phyloP scores from a whole-genome alignment of 345 rosid species.

The Aethionema arabicum region DNA sequence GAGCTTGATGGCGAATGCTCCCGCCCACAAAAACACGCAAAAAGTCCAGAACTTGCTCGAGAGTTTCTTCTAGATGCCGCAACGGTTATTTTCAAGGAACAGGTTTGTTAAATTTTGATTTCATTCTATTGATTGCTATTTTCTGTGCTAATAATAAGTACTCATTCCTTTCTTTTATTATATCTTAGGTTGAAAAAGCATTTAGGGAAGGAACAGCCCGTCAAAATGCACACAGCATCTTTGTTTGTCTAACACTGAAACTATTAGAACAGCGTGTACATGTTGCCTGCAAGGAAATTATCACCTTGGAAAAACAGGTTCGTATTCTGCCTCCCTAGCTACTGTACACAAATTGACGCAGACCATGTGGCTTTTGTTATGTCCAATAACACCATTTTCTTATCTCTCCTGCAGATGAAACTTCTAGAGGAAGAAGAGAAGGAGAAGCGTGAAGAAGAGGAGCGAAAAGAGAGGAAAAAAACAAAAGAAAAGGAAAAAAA shows the following conservation, averaged over 20 bases:
- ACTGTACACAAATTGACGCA: constrained; percentile 1
- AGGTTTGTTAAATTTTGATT: constrained; percentile 46
- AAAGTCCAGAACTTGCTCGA: constrained; percentile 99
- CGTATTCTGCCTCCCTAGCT: constrained; percentile 11
- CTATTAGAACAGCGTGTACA: constrained; percentile 87
- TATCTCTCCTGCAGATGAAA: constrained; percentile 54
- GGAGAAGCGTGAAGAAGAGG: constrained; percentile 97
- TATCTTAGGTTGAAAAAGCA: constrained; percentile 93
- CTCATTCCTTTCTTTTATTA: constrained; percentile 20
- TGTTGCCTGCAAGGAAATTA: constrained; percentile 96
- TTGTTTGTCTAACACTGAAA: constrained; percentile 83
- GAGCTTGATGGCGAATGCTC: constrained; percentile 95
- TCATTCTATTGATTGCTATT: constrained; percentile 1
- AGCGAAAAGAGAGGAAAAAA: constrained; percentile 82
- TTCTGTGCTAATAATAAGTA: background rate
- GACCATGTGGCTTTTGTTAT: constrained; percentile 27
- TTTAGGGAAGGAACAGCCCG: constrained; percentile 98
- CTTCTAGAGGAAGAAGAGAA: constrained; percentile 97
- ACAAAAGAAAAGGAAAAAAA: constrained; percentile 92
- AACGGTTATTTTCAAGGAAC: constrained; percentile 92
- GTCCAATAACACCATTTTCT: constrained; percentile 30
- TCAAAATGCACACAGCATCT: constrained; percentile 96
- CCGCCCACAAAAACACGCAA: constrained; percentile 99
- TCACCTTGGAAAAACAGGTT: constrained; percentile 93
- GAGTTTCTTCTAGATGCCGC: constrained; percentile 99